A percentile compares a stretch with the other conserved stretches of the same genome.
phyloP scores from a whole-genome alignment of 2,329 filamentous ascomycete species.

The Venturia effusa region DNA sequence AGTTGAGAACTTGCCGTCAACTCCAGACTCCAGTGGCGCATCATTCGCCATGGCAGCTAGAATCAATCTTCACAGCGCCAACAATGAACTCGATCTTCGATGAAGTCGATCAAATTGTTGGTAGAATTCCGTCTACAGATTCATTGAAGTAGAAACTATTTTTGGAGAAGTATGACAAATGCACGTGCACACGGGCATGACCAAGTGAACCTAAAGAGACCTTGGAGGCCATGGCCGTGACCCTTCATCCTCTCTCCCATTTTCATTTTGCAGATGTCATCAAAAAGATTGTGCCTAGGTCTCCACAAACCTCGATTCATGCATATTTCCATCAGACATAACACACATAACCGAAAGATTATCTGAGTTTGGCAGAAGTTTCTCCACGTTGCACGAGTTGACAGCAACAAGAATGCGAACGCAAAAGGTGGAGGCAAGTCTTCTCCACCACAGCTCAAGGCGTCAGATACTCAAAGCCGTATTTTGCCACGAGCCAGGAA shows the following conservation, averaged over 20 bases:
- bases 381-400: not conserved
- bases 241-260: too few species aligned
- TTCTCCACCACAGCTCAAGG: not conserved
- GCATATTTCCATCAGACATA: too few species aligned
- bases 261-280: too few species aligned
- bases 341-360: too few species aligned
- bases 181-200: not conserved
- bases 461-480: conserved; percentile 20
- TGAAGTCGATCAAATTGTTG: not conserved
- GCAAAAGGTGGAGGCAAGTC: not conserved
- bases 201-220: too few species aligned
- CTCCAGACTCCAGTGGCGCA: not conserved
- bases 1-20: not conserved
- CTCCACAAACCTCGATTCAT: too few species aligned
- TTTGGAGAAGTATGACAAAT: not conserved
- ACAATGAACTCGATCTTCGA: not conserved
- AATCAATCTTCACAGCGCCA: too few species aligned
- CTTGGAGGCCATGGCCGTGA: too few species aligned
- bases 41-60: not conserved
- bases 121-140: not conserved
- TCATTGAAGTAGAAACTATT: not conserved
- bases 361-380: too few species aligned
- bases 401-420: not conserved
- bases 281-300: too few species aligned
- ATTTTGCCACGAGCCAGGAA: conserved; percentile 15